Base-by-base conservation (phyloP, 176 grass and related monocot species). In the Avena atlantica region DNA sequence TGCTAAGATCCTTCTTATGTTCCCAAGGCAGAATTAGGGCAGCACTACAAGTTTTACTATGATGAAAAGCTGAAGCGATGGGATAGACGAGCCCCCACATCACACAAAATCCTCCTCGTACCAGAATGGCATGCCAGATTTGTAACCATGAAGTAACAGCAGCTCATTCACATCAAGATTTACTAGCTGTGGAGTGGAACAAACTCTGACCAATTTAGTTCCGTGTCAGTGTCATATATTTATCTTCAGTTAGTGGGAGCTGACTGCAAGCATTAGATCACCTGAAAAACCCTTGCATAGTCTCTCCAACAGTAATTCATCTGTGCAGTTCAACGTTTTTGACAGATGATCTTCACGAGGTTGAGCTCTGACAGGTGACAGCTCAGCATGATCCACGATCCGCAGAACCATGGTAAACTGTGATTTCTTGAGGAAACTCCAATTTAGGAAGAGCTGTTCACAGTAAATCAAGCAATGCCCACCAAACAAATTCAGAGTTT, bases 31-130 rank as follows among this genome's bases (percentile, higher is more conserved):
- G 94, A 95, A 70, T 88, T 94, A 68, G 96, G 93, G 69, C 78
- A 98, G 40, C 40, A 6, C 0, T 42, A 98, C 74, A 94, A 92
- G 88, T 98, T 98, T 74, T 98, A 98, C 82, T 98, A 98, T 52
- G 92, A 98, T 59, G 96, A 92, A 40, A 95, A 95, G 48, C 79
- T 98, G 47, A 98, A 95, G 84, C 93, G 88, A 82, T 98, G 92
- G 93, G 61, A 83, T 87, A 0, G 91, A 89, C 66, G 95, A 91
- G 42, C 70, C 91, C 66, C 86, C 96, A 57, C 92, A 90, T 86
- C 93, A 92, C 68, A 91, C 90, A 53, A 89, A 86, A 77, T 45
- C 91, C 21, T 70, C 93, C 27, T 66, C 93, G 24, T 92, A 91
- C 76, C 91, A 89, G 89, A 95, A 92, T 75, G 90, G 93, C 72